Percentiles rank a stretch among this genome's conserved stretches.
Evolutionary conservation across 768 basidiomycete species (phyloP).

Genomic region (Suillus discolor): DNA sequence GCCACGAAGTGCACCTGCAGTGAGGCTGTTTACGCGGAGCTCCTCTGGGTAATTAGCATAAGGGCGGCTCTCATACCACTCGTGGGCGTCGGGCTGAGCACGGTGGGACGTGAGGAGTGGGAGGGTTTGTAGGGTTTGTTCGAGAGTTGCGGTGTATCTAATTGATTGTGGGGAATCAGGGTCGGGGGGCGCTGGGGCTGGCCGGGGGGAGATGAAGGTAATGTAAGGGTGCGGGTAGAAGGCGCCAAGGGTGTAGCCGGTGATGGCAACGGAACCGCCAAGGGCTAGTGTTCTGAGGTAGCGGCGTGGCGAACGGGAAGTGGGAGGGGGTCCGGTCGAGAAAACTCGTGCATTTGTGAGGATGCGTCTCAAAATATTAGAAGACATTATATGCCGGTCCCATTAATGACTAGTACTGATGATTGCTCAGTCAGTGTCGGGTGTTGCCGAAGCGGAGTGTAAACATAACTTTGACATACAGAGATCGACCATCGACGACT

Average conservation of each 20-base stretch:
- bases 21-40: slow-evolving; percentile 78
- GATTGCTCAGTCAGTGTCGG: slow-evolving; percentile 15
- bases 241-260: slow-evolving; percentile 55
- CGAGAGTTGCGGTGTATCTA: slow-evolving; percentile 60
- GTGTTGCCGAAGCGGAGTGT: slow-evolving; percentile 24
- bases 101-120: slow-evolving; percentile 59
- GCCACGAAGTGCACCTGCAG: slow-evolving; percentile 83
- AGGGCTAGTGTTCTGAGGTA: slow-evolving; percentile 23
- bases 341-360: slow-evolving; percentile 19
- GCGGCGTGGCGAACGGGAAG: slow-evolving; percentile 5
- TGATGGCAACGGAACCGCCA: slow-evolving; percentile 22
- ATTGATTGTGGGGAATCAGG: slow-evolving; percentile 59
- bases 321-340: slow-evolving; percentile 12
- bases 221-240: slow-evolving; percentile 70
- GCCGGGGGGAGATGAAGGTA: slow-evolving; percentile 72
- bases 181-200: slow-evolving; percentile 64
- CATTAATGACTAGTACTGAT: not conserved
- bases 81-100: slow-evolving; percentile 46
- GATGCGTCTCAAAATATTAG: slow-evolving; percentile 14
- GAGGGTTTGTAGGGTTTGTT: slow-evolving; percentile 67
- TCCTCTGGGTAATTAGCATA: slow-evolving; percentile 72
- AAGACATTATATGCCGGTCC: slow-evolving; percentile 1
- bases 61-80: slow-evolving; percentile 82
- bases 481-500: slow-evolving; percentile 1
- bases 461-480: not conserved